phyloP scores from a whole-genome alignment of 208 protist species.

The Crithidia brevicula region DNA sequence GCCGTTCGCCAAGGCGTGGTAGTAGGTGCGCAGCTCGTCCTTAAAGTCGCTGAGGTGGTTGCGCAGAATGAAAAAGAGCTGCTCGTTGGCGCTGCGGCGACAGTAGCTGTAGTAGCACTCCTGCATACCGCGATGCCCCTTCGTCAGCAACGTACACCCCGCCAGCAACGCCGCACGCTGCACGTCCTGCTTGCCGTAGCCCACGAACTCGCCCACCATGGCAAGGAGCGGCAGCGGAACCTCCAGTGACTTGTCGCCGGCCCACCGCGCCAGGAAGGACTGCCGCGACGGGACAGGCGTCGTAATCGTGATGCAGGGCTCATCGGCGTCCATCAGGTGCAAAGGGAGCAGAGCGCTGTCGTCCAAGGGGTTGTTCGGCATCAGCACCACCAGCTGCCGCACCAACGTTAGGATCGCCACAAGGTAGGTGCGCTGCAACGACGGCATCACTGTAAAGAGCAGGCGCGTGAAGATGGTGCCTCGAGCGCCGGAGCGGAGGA shows the following conservation, averaged over 20 bases:
- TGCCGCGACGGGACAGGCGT: slow-evolving; percentile 35
- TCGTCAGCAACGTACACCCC: slow-evolving; percentile 36
- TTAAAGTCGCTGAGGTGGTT: slow-evolving; percentile 46
- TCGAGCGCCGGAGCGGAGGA: slow-evolving; percentile 49
- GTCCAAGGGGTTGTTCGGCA: slow-evolving; percentile 37
- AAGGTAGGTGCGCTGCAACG: slow-evolving; percentile 22
- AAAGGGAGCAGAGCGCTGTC: slow-evolving; percentile 46
- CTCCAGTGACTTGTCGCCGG: slow-evolving; percentile 40
- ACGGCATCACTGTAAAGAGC: slow-evolving; percentile 38
- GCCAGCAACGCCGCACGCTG: slow-evolving; percentile 38
- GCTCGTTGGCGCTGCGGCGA: slow-evolving; percentile 41
- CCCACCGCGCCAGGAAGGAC: slow-evolving; percentile 39
- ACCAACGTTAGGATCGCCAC: slow-evolving; percentile 39
- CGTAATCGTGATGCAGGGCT: slow-evolving; percentile 26
- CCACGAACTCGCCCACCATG: slow-evolving; percentile 41
- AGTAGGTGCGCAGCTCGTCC: slow-evolving; percentile 38
- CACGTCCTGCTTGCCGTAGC: slow-evolving; percentile 34
- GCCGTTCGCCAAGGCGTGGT: slow-evolving; percentile 27
- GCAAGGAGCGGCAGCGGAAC: slow-evolving; percentile 44
- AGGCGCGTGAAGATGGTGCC: slow-evolving; percentile 40
- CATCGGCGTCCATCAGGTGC: slow-evolving; percentile 27
- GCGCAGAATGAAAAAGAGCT: slow-evolving; percentile 47
- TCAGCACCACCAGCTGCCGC: slow-evolving; percentile 48
- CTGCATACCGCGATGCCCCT: slow-evolving; percentile 52
- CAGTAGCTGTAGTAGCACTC: slow-evolving; percentile 49